Base-by-base conservation (phyloP, 2,329 filamentous ascomycete genomes). In the Fusarium annulatum region DNA sequence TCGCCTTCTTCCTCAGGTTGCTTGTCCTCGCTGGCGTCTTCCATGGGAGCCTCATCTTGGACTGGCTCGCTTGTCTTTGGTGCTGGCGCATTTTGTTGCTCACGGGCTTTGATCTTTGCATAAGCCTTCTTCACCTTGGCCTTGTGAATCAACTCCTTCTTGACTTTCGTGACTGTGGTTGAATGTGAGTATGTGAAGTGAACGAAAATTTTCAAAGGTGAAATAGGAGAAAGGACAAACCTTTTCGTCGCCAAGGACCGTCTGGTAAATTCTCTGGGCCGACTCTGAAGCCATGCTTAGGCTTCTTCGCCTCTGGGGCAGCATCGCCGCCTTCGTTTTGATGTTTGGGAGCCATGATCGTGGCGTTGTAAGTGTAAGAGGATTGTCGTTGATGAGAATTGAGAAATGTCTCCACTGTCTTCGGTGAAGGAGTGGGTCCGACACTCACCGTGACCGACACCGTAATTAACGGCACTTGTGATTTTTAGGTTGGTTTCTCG, bases 111-210 rank as follows among this genome's bases (percentile, higher is more conserved):
- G 73, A 97, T 86, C 83, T 97, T 98, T 72, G 93, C 93, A 80
- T 97, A 98, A 46, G 93, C 90, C 83, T 97, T 97, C 84, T 96
- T 96, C 71, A 97, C 88, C 83, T 98, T 97, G 69, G 95, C 95
- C 82, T 96, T 97, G 82, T 95, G 90, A 78, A 98, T 98, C 63
- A 97, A 86, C 74, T 93, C 90, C 74, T 92, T 89, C 83, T 98
- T 98, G 79, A 97, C 96, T 83, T 96, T 96, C 82, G 94, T 91
- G 65, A 93, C 94, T 96, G 33, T 39, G 55, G 51, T 51, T 52
- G 61, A 33, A 42, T 64, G 72, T 79, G 42, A 79, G 74, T 68
- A 69, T 55, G 23, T 30, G 46, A 55, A 46, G 19, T 55, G 58
- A 65, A 66, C 59, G 58, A 76, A 77, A 74, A 73, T 60, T 67